These are phyloP conservation scores for Zymoseptoria tritici DNA, from an alignment of 2,329 filamentous ascomycete genomes.

Conservation along the genomic window DNA sequence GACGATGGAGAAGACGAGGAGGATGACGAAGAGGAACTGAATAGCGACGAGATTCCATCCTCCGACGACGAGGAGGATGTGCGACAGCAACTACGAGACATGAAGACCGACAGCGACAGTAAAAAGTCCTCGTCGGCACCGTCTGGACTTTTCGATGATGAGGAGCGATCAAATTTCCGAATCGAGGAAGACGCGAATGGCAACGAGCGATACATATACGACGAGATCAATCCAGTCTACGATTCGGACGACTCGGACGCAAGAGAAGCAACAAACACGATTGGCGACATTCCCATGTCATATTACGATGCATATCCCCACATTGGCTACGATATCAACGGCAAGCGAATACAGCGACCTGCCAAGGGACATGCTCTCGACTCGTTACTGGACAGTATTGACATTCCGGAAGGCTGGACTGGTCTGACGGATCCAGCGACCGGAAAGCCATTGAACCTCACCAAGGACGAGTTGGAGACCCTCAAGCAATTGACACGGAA, in stretches of 20 bases:
- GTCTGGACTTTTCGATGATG: conserved; percentile 11
- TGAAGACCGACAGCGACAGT: conserved; percentile 30
- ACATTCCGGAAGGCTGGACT: conserved; percentile 95
- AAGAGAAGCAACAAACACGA: conserved; percentile 74
- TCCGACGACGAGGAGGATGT: conserved; percentile 36
- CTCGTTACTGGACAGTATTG: conserved; percentile 89
- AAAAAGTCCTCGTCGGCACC: conserved; percentile 6
- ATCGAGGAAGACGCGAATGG: conserved; percentile 80
- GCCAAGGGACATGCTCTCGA: conserved; percentile 91
- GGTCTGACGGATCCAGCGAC: conserved; percentile 90
- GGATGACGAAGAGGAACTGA: conserved; percentile 32
- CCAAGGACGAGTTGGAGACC: conserved; percentile 79
- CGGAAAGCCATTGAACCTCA: conserved; percentile 84
- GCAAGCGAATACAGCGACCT: conserved; percentile 93
- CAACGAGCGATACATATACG: conserved; percentile 81
- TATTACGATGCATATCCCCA: conserved; percentile 98
- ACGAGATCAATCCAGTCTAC: conserved; percentile 88
- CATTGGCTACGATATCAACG: conserved; percentile 98
- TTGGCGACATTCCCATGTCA: conserved; percentile 85
- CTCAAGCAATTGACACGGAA: conserved; percentile 83
- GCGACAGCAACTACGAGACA: conserved; percentile 37
- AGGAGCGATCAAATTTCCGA: conserved; percentile 46
- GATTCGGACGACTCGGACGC: conserved; percentile 92
- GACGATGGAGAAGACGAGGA: conserved; percentile 18
- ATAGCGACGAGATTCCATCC: conserved; percentile 35